These are phyloP conservation scores for Mimosa bimucronata DNA, from an alignment of 306 rosid species.

Conservation along the genomic window DNA sequence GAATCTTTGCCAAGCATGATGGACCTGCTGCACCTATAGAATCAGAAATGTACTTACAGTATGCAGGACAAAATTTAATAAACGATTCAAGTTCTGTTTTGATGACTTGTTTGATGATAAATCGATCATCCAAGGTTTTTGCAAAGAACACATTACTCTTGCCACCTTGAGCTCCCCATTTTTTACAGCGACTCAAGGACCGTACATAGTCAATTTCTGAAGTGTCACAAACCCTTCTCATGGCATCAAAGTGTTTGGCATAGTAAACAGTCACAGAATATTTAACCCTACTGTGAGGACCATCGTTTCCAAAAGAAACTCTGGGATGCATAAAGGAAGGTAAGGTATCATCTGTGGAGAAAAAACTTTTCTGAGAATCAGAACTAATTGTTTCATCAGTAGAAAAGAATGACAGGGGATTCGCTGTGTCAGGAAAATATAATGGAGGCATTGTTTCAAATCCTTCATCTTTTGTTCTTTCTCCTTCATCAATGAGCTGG, in stretches of 20 bases:
- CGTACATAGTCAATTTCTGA: conserved; percentile 83
- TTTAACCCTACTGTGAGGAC: conserved; percentile 69
- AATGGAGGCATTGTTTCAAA: conserved; percentile 45
- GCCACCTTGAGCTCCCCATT: conserved; percentile 99
- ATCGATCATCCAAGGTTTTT: conserved; percentile 88
- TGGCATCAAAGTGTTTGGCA: conserved; percentile 83
- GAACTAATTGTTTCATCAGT: conserved; percentile 53
- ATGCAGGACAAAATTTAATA: conserved; percentile 75
- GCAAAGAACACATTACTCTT: conserved; percentile 98
- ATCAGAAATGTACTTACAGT: conserved; percentile 82
- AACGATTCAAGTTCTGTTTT: conserved; percentile 96
- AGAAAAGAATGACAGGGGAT: conserved; percentile 51
- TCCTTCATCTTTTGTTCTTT: not conserved
- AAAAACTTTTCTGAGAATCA: conserved; percentile 64
- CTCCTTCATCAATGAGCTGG: conserved; percentile 52
- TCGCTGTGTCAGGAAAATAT: conserved; percentile 51
- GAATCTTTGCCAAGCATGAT: conserved; percentile 93
- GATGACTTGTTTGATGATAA: conserved; percentile 86
- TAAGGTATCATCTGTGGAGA: conserved; percentile 65
- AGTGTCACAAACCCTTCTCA: conserved; percentile 81
- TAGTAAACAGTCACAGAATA: conserved; percentile 76
- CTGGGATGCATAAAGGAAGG: conserved; percentile 72
- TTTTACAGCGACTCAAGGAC: conserved; percentile 94
- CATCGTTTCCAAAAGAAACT: conserved; percentile 83
- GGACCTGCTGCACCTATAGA: conserved; percentile 76